phyloP scores from a whole-genome alignment of 2,329 filamentous ascomycete species.

The Colletotrichum orchidophilum region DNA sequence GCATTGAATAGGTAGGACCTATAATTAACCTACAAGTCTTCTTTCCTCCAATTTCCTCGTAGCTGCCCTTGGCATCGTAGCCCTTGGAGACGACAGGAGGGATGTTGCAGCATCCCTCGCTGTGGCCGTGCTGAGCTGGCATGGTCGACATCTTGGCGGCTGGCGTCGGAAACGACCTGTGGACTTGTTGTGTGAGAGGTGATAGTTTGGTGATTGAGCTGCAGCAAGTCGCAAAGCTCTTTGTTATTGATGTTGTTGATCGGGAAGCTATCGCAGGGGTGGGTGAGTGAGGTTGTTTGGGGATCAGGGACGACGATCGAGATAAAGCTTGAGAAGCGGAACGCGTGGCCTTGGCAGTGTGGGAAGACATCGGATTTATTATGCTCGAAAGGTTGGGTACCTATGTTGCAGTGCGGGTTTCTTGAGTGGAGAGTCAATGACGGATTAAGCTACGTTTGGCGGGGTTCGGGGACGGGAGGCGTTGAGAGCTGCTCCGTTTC shows the following conservation, averaged over 20 bases:
- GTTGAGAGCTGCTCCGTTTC: neutral
- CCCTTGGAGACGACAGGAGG: constrained; percentile 65
- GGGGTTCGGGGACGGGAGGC: too few species aligned
- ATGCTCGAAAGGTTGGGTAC: neutral
- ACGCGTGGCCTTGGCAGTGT: constrained; percentile 13
- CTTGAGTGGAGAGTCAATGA: neutral
- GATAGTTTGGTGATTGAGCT: neutral
- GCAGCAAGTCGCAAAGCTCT: neutral
- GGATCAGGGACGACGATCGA: neutral
- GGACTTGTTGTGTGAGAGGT: neutral
- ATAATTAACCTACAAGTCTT: constrained; percentile 55
- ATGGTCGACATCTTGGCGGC: constrained; percentile 56
- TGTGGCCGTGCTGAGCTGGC: constrained; percentile 63
- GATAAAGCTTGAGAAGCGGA: constrained; percentile 24
- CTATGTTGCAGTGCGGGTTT: neutral
- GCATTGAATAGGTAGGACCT: neutral
- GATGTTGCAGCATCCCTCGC: constrained; percentile 66
- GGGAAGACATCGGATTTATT: constrained; percentile 15
- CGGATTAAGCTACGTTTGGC: neutral
- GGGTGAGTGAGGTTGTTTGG: neutral
- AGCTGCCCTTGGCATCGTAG: constrained; percentile 65
- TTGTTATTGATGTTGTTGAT: constrained; percentile 3
- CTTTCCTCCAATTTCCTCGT: constrained; percentile 63
- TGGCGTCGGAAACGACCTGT: constrained; percentile 7
- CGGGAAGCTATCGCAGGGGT: constrained; percentile 2